Evolutionary conservation across 2,329 filamentous ascomycete species (phyloP), one percentile per base, ranked within the genome.

Genomic region (Neospermospora avenae): DNA sequence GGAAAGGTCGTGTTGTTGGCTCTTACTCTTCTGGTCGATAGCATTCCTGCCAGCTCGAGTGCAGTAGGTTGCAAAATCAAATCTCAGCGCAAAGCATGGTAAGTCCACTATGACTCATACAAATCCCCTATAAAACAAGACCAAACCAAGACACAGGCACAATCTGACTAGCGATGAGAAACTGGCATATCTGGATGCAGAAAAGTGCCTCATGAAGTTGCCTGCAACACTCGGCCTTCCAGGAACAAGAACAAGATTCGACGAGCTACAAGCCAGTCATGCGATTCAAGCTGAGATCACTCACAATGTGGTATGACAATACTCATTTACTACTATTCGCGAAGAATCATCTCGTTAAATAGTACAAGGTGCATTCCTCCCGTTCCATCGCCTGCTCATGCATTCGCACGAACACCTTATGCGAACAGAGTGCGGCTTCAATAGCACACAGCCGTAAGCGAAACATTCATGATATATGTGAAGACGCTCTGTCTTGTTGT

Each of bases 341-440:
- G 34, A 10, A 13, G 3, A 37, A 13, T 10, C 11, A 3, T 37
- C 11, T 37, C n/a, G n/a, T n/a, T n/a, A n/a, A 14, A 37, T 10
- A 13, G 11, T 14, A 37, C 34, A 13, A 37, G 34, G 34, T 14
- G 11, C 34, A 37, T 37, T 37, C 34, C 16, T 37, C 11, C 34
- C 34, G 16, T 77, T 74, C 74, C 76, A 77, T 69, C 70, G 76
- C 22, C 74, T 73, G 66, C 76, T 73, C 64, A 64, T 75, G 25
- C 66, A 67, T 59, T 65, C 72, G 3, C 75, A 75, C 63, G 75
- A 77, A 67, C 63, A 65, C 46, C 46, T 75, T 61, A 70, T 78
- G 61, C 72, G 73, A 24, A 63, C 73, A 14, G 75, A 78, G 68
- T 77, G 75, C 60, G 69, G 67, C 52, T 76, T 76, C 62, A 61